Base-by-base conservation (phyloP, 768 basidiomycete species). In the Mycena floridula region DNA sequence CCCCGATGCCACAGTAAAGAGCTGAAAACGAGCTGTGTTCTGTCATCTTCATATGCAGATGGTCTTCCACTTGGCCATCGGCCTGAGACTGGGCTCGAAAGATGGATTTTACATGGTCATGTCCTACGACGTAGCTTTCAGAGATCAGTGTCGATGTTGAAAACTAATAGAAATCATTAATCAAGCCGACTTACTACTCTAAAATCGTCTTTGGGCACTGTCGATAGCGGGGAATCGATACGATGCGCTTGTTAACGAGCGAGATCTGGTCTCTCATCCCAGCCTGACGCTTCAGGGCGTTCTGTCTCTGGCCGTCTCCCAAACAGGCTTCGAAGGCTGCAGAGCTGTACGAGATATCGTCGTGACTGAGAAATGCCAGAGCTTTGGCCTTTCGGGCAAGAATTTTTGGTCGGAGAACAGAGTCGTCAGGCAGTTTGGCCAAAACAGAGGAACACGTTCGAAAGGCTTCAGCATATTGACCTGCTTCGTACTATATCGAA, bases 1-100 rank as follows among this genome's bases (percentile, higher is more conserved):
- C 42, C n/a, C 42, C 42, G 12, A 43, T 43, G 15, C 42, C 42
- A 21, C 42, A 43, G 7, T 28, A 43, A 22, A 43, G 35, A 12
- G 20, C 18, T 11, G 42, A 43, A 24, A 43, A 43, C 32, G 28
- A 15, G 18, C 6, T 7, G 20, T 43, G 26, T 15, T 18, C 7
- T 35, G 7, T 35, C 13, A 35, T 35, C 15, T 18, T 13, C 32
- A 35, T 35, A 18, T 18, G 32, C 4, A 35, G 32, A 18, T 13
- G 32, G 32, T 35, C 32, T 3, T 35, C 7, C 32, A 15, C 18
- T 18, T 35, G 13, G 3, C 18, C 32, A 7, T 7, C 7, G 7
- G 32, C 32, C 18, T 18, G 32, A 35, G 32, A 18, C 7, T n/a
- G n/a, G n/a, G 15, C 32, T 35, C 32, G 13, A 13, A 35, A 3